A percentile compares a stretch with the other conserved stretches of the same genome.
Conservation (phyloP, 106 monocot species). For the Cymbidium sinense region DNA sequence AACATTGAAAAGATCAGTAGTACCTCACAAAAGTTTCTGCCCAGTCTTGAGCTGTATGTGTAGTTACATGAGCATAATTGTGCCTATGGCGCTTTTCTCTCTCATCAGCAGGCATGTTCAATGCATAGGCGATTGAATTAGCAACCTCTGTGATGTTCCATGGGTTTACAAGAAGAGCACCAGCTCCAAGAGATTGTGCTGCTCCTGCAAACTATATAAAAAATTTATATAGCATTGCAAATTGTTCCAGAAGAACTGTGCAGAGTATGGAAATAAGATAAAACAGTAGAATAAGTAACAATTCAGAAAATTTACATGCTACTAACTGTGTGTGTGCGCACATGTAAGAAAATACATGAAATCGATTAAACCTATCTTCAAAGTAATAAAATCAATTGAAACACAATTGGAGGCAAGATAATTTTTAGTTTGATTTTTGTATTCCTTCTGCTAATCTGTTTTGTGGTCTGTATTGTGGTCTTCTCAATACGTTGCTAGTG, state of each 20-base stretch:
- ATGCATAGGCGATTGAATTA: slow-evolving; percentile 53
- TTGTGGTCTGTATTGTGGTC: too few relatives aligned
- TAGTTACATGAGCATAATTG: slow-evolving; percentile 97
- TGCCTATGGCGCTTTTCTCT: slow-evolving; percentile 92
- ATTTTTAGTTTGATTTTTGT: too few relatives aligned
- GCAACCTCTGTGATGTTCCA: slow-evolving; percentile 88
- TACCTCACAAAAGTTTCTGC: slow-evolving; percentile 98
- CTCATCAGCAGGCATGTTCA: slow-evolving; percentile 84
- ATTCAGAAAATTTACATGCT: neutral
- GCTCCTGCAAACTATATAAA: slow-evolving; percentile 42
- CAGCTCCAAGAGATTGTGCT: slow-evolving; percentile 91
- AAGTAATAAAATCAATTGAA: too few relatives aligned
- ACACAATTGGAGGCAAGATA: too few relatives aligned
- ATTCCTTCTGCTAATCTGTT: too few relatives aligned
- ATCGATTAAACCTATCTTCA: too few relatives aligned
- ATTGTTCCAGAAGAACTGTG: neutral
- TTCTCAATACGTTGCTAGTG: too few relatives aligned
- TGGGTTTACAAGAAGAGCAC: slow-evolving; percentile 84
- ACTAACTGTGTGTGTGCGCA: neutral
- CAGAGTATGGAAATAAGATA: neutral
- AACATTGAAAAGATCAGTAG: neutral
- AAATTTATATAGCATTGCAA: neutral
- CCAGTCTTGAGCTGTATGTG: slow-evolving; percentile 99
- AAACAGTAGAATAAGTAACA: neutral
- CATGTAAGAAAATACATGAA: neutral